Evolutionary conservation across 1,284 basidiomycete species (phyloP).

Genomic region (Cutaneotrichosporon mucoides): DNA sequence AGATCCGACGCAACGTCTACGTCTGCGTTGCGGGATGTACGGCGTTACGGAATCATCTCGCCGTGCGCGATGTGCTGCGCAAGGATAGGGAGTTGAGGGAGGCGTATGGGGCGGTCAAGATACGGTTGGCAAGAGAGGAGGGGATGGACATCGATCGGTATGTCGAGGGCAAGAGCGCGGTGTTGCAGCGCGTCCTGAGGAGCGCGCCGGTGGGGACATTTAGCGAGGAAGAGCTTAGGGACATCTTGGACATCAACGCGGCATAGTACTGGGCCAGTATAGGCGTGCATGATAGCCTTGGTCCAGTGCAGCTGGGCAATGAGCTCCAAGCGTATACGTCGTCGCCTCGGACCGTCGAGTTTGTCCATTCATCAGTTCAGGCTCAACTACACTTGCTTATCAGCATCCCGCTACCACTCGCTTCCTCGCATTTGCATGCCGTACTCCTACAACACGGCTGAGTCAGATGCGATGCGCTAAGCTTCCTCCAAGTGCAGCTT

Average conservation of each 20-base stretch:
- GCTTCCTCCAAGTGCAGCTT: no score
- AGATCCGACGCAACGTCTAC: slow-evolving; percentile 8
- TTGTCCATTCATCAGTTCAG: no score
- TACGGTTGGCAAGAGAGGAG: not conserved
- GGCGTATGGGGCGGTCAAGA: slow-evolving; percentile 11
- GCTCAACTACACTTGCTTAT: no score
- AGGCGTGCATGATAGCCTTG: no score
- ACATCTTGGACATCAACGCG: not conserved
- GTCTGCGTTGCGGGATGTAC: not conserved
- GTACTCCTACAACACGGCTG: no score
- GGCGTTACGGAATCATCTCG: slow-evolving; percentile 18
- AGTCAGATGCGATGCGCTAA: no score
- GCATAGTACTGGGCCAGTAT: no score
- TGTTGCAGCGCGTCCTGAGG: slow-evolving; percentile 2
- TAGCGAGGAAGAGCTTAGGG: not conserved
- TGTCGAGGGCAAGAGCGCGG: slow-evolving; percentile 1
- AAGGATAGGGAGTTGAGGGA: slow-evolving; percentile 11
- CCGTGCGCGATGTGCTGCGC: slow-evolving; percentile 16
- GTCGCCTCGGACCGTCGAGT: no score
- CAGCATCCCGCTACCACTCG: no score
- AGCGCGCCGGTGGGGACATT: not conserved
- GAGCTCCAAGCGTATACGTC: no score
- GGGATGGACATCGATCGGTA: slow-evolving; percentile 1
- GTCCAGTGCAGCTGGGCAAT: no score
- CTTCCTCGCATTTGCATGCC: no score